Evolutionary conservation across 2,329 filamentous ascomycete genomes (phyloP).

Genomic region (Paracoccidioides lutzii): DNA sequence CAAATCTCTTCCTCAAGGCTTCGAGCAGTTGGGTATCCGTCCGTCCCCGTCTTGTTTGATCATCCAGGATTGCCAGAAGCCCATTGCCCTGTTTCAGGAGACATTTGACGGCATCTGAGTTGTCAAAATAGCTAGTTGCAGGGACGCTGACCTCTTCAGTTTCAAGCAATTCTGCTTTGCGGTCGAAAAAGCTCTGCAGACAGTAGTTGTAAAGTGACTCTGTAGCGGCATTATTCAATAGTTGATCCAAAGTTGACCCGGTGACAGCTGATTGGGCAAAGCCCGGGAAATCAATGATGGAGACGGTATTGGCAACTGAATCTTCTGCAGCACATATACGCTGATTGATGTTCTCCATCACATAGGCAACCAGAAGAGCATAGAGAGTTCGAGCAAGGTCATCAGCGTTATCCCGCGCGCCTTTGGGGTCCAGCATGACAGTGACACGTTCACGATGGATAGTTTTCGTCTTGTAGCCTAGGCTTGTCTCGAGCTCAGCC

Average conservation of each 20-base stretch:
- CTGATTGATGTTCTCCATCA: conserved; percentile 88
- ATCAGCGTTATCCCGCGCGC: conserved; percentile 82
- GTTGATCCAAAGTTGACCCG: conserved; percentile 74
- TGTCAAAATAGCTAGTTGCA: conserved; percentile 94
- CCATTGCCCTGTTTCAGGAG: conserved; percentile 88
- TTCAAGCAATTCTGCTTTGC: conserved; percentile 83
- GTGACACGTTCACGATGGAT: conserved; percentile 95
- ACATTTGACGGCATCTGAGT: conserved; percentile 84
- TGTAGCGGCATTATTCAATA: conserved; percentile 86
- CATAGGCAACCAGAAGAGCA: conserved; percentile 81
- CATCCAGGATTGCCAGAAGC: conserved; percentile 83
- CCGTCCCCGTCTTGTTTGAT: conserved; percentile 81
- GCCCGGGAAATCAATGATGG: conserved; percentile 90
- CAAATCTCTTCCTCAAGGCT: conserved; percentile 80
- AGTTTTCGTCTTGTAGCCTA: conserved; percentile 95
- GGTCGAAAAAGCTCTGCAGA: conserved; percentile 90
- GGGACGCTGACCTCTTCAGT: conserved; percentile 84
- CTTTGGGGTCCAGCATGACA: conserved; percentile 87
- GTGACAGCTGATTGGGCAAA: conserved; percentile 78
- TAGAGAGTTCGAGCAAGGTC: conserved; percentile 89
- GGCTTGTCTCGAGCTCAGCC: conserved; percentile 68
- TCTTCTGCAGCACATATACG: conserved; percentile 78
- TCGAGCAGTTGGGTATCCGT: conserved; percentile 85
- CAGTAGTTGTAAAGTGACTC: conserved; percentile 90
- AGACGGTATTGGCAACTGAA: conserved; percentile 81